phyloP scores from a whole-genome alignment of 371 early-diverging fungal genomes.

The Gilbertella persicaria region DNA sequence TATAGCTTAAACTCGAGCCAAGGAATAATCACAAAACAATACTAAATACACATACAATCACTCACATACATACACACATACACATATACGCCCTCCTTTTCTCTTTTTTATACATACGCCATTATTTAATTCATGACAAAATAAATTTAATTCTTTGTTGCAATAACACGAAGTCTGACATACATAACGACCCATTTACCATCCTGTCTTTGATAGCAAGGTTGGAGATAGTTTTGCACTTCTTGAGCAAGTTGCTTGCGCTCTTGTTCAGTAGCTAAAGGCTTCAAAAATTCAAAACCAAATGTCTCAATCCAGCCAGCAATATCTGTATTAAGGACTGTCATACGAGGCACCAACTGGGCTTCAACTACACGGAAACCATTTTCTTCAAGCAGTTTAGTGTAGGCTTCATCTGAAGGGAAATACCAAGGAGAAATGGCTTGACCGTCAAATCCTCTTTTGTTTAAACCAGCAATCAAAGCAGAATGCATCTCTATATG shows the following conservation, averaged over 20 bases:
- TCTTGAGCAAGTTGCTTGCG: conserved; percentile 42
- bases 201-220: conserved; percentile 50
- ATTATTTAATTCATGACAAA: too few species aligned
- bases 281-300: conserved; percentile 55
- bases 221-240: conserved; percentile 51
- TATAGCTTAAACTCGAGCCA: conserved; percentile 37
- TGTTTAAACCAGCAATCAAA: conserved; percentile 55
- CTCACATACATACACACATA: neutral
- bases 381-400: conserved; percentile 49
- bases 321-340: conserved; percentile 56
- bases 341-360: conserved; percentile 57
- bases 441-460: conserved; percentile 57
- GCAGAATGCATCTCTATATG: conserved; percentile 52
- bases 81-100: neutral
- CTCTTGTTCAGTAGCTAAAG: conserved; percentile 40
- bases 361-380: conserved; percentile 55
- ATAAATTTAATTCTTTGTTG: conserved; percentile 28
- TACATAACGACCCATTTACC: conserved; percentile 66
- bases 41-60: too few species aligned
- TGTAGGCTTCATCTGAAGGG: conserved; percentile 59
- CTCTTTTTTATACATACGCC: too few species aligned
- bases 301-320: conserved; percentile 74
- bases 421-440: conserved; percentile 70
- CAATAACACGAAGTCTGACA: conserved; percentile 51
- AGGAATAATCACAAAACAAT: conserved; percentile 20